Evolutionary conservation across 129 eudicot genomes (phyloP).

Genomic region (Flaveria sonorensis): DNA sequence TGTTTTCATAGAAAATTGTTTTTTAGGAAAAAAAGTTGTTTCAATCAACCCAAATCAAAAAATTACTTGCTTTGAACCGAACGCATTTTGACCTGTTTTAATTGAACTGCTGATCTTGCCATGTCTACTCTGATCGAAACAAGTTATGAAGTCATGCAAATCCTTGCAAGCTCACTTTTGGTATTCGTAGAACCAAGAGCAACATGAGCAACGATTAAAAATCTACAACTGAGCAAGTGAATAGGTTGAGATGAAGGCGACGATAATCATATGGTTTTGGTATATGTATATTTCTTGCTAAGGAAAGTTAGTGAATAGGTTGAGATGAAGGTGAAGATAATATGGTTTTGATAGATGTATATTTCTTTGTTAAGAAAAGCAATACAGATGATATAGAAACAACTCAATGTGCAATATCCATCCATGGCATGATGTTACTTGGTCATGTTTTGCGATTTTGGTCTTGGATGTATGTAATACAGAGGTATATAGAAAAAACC

Average conservation of each 20-base stretch:
- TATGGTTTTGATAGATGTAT: slow-evolving; percentile 28
- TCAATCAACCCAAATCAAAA: background rate
- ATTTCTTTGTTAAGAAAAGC: slow-evolving; percentile 35
- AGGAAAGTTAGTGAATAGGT: background rate
- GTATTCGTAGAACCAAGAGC: slow-evolving; percentile 62
- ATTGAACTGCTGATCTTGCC: background rate
- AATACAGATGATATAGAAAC: slow-evolving; percentile 19
- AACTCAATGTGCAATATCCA: slow-evolving; percentile 28
- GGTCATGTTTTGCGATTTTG: too few species aligned
- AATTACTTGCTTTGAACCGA: background rate
- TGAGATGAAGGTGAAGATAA: background rate
- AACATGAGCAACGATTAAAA: slow-evolving; percentile 65
- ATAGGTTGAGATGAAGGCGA: background rate
- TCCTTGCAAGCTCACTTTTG: background rate
- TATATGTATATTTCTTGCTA: slow-evolving; percentile 24
- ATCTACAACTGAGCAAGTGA: slow-evolving; percentile 54
- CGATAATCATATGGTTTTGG: slow-evolving; percentile 7
- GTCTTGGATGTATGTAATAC: too few species aligned
- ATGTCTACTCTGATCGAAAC: background rate
- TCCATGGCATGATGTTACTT: background rate
- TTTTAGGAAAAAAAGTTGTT: background rate
- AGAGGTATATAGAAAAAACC: too few species aligned
- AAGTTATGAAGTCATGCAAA: background rate
- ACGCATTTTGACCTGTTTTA: background rate
- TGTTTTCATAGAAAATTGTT: background rate